Evolutionary conservation across 2,329 filamentous ascomycete species (phyloP).

Genomic region (Fusarium sp.): DNA sequence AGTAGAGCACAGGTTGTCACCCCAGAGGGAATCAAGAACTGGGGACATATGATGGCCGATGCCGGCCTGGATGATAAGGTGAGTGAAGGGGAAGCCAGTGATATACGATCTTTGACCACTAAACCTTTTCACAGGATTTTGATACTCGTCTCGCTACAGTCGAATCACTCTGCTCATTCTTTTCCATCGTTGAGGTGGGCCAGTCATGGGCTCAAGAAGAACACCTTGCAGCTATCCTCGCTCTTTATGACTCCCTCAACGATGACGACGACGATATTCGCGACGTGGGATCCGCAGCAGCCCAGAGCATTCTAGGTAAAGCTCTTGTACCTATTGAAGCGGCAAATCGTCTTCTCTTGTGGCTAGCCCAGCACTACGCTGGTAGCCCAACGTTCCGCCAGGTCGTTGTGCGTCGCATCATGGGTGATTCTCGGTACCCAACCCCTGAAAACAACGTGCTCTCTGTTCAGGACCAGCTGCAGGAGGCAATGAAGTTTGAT

Average conservation of each 20-base stretch:
- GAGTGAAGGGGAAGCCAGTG: slow-evolving; percentile 24
- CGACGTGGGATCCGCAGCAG: slow-evolving; percentile 65
- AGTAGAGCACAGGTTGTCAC: slow-evolving; percentile 30
- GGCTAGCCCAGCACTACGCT: slow-evolving; percentile 52
- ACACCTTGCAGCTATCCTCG: slow-evolving; percentile 67
- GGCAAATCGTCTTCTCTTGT: slow-evolving; percentile 54
- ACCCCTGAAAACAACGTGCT: slow-evolving; percentile 11
- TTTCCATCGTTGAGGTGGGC: slow-evolving; percentile 38
- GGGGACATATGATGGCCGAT: slow-evolving; percentile 61
- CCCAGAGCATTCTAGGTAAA: slow-evolving; percentile 56
- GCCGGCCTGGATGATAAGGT: slow-evolving; percentile 61
- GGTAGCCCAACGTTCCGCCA: slow-evolving; percentile 49
- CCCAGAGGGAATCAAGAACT: slow-evolving; percentile 45
- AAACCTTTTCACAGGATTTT: slow-evolving; percentile 60
- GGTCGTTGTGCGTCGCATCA: slow-evolving; percentile 55
- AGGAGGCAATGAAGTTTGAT: slow-evolving; percentile 61
- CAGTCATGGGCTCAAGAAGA: slow-evolving; percentile 40
- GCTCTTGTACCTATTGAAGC: slow-evolving; percentile 59
- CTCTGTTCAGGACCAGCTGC: slow-evolving; percentile 53
- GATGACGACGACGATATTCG: slow-evolving; percentile 95
- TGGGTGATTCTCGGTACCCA: slow-evolving; percentile 35
- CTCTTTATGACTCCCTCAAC: slow-evolving; percentile 79
- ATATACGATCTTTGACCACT: slow-evolving; percentile 25
- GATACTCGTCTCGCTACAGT: slow-evolving; percentile 71
- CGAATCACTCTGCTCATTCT: slow-evolving; percentile 64